Conservation (phyloP, 768 basidiomycete species). For the Boletus reticulatus region DNA sequence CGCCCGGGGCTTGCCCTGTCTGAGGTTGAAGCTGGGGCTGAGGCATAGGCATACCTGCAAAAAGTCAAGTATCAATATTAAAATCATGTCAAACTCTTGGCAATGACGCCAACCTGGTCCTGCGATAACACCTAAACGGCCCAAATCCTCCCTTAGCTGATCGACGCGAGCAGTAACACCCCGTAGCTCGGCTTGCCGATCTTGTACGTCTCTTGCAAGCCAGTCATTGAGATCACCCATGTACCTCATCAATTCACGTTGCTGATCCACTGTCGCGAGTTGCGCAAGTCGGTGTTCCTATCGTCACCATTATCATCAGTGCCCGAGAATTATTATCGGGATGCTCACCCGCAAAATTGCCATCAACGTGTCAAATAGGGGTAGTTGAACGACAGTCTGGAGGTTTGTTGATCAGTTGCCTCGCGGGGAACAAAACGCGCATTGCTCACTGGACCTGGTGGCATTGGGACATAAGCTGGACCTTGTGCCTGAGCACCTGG, state of each 20-base stretch:
- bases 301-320: conserved; percentile 5
- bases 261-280: conserved; percentile 73
- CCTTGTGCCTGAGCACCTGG: conserved; percentile 23
- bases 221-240: conserved; percentile 75
- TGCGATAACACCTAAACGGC: conserved; percentile 44
- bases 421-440: not conserved
- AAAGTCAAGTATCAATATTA: not conserved
- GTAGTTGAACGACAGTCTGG: conserved; percentile 61
- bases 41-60: conserved; percentile 24
- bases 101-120: conserved; percentile 33
- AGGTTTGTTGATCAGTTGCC: conserved; percentile 3
- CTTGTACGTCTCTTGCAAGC: conserved; percentile 75
- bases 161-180: conserved; percentile 64
- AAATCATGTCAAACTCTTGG: not conserved
- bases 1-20: conserved; percentile 1
- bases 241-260: conserved; percentile 77
- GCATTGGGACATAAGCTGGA: conserved; percentile 44
- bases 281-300: conserved; percentile 79
- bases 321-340: not conserved
- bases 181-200: conserved; percentile 72
- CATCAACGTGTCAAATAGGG: conserved; percentile 70
- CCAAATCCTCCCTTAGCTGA: conserved; percentile 42
- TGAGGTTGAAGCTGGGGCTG: conserved; percentile 23
- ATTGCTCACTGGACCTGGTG: conserved; percentile 50
- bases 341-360: conserved; percentile 58